Evolutionary conservation across 306 rosid genomes (phyloP).

Genomic region (Styphnolobium japonicum): DNA sequence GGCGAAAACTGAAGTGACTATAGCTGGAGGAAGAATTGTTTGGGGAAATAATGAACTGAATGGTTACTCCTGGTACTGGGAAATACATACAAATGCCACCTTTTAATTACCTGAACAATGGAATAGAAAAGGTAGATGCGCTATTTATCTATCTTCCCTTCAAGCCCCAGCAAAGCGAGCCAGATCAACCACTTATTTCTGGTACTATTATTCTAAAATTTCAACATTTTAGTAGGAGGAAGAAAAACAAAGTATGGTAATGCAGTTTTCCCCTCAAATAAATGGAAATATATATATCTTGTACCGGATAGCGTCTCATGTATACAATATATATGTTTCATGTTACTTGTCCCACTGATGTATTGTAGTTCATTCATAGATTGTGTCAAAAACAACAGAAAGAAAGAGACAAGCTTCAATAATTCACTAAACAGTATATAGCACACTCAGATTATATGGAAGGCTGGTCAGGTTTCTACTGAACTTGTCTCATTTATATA

Average conservation of each 20-base stretch:
- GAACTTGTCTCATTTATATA: constrained; percentile 14
- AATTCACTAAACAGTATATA: neutral
- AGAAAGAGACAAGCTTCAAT: neutral
- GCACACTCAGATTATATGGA: neutral
- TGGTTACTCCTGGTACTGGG: constrained; percentile 73
- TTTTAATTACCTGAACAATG: constrained; percentile 59
- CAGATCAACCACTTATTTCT: constrained; percentile 29
- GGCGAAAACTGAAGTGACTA: constrained; percentile 93
- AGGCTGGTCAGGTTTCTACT: constrained; percentile 2
- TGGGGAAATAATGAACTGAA: constrained; percentile 84
- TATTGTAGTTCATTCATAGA: neutral
- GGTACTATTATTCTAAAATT: neutral
- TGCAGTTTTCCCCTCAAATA: neutral
- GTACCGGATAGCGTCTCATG: neutral
- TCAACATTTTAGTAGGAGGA: neutral
- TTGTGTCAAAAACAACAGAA: neutral
- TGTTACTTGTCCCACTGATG: neutral
- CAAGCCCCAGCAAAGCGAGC: constrained; percentile 70
- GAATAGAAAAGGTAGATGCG: constrained; percentile 67
- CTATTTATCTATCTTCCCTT: constrained; percentile 60
- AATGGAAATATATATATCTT: neutral
- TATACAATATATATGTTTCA: neutral
- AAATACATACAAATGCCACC: constrained; percentile 74
- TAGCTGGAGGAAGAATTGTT: constrained; percentile 86
- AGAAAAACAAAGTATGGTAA: neutral